Evolutionary conservation across 257 asterid species (phyloP), one percentile per base, ranked within the genome.

Genomic region (Scutellaria barbata): DNA sequence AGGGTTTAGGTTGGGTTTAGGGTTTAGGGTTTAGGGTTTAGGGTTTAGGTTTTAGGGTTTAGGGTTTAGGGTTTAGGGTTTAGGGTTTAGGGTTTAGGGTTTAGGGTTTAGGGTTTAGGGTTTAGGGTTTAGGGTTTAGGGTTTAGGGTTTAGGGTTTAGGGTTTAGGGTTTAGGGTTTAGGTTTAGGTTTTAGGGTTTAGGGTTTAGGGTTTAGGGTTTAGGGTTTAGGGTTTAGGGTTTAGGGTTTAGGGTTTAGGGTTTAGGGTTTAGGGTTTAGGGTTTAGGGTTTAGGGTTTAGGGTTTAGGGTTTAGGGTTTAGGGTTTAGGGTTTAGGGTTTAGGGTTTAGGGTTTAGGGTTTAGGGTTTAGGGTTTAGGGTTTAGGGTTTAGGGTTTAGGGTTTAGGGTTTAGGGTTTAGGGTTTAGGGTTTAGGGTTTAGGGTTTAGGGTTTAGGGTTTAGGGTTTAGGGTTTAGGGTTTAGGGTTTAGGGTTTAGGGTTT

Each of bases 291-390:
- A 12, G 53, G 53, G 14, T 48, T n/a, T 0, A 8, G 54, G 54
- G 6, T 48, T n/a, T 0, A 8, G 54, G 54, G n/a, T n/a, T n/a
- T n/a, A n/a, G n/a, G n/a, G n/a, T 48, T 48, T 48, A n/a, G 54
- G 54, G 54, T n/a, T 48, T 48, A 13, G 54, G 54, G 20, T n/a
- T 48, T 13, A 4, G 54, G 54, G 20, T n/a, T 48, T 13, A 4
- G n/a, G n/a, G n/a, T n/a, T n/a, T n/a, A n/a, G 54, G 54, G 18
- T 48, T 48, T 13, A 4, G 54, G 54, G 18, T 48, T 48, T 48
- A n/a, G 54, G 54, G 54, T 48, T 48, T 48, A 48, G 54, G 54
- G 54, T 48, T 48, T n/a, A n/a, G n/a, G n/a, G n/a, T n/a, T n/a
- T n/a, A 2, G 7, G 54, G 54, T 4, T 48, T 48, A 0, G 7